phyloP scores from a whole-genome alignment of 1,139 yeast species.

The Candida tetrigidarum region DNA sequence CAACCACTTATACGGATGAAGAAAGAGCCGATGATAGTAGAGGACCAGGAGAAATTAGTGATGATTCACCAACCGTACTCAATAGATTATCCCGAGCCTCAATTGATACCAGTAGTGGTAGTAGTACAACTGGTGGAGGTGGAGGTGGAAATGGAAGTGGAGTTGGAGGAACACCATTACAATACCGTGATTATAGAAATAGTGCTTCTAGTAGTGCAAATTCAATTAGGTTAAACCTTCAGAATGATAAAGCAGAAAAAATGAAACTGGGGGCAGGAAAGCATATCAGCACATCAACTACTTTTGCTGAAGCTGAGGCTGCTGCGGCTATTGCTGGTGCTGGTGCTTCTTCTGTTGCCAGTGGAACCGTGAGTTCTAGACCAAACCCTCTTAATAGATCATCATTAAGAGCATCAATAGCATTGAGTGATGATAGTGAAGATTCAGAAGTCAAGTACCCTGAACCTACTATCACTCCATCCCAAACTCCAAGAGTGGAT shows the following conservation, averaged over 20 bases:
- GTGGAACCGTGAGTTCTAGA: neutral
- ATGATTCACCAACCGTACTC: slow-evolving; percentile 8
- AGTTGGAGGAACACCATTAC: slow-evolving; percentile 1
- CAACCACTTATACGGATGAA: neutral
- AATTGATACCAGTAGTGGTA: slow-evolving; percentile 5
- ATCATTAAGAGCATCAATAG: slow-evolving; percentile 12
- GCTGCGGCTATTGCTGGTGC: neutral
- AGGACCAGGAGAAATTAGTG: neutral
- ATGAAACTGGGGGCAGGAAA: slow-evolving; percentile 4
- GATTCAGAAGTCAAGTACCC: slow-evolving; percentile 16
- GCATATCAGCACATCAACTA: slow-evolving; percentile 12
- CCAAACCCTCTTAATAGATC: slow-evolving; percentile 9
- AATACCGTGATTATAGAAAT: slow-evolving; percentile 9
- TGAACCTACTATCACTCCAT: slow-evolving; percentile 18
- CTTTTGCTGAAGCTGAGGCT: slow-evolving; percentile 6
- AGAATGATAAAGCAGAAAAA: slow-evolving; percentile 12
- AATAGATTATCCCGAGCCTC: slow-evolving; percentile 8
- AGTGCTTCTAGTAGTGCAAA: slow-evolving; percentile 10
- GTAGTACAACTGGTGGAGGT: neutral
- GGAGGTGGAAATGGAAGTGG: too few species aligned
- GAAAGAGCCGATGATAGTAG: neutral
- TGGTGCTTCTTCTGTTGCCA: neutral
- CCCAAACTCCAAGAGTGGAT: slow-evolving; percentile 14
- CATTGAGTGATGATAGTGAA: slow-evolving; percentile 21
- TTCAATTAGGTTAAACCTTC: slow-evolving; percentile 10